Conservation (phyloP, 768 basidiomycete species). For the Suillus ampliporus region DNA sequence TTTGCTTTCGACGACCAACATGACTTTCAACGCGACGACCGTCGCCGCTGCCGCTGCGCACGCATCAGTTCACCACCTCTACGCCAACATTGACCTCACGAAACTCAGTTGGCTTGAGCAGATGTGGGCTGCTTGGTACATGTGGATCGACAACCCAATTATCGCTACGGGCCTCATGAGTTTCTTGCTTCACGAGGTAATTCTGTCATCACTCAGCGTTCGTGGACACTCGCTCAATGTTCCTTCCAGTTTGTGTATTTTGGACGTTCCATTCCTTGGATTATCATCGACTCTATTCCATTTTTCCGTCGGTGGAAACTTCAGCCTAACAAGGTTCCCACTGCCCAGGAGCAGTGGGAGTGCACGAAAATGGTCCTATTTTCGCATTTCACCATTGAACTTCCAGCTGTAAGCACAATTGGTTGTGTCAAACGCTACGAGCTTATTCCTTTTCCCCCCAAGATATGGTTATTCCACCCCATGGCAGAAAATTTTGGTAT, state of each 20-base stretch:
- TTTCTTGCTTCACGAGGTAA: slow-evolving; percentile 92
- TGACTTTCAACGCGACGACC: slow-evolving; percentile 48
- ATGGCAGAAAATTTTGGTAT: slow-evolving; percentile 88
- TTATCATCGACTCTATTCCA: slow-evolving; percentile 92
- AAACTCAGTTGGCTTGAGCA: slow-evolving; percentile 75
- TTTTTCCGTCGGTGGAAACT: slow-evolving; percentile 96
- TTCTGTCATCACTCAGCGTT: slow-evolving; percentile 31
- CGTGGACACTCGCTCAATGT: neutral
- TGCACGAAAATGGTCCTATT: slow-evolving; percentile 94
- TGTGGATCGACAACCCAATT: slow-evolving; percentile 85
- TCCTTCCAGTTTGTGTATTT: slow-evolving; percentile 86
- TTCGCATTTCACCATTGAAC: slow-evolving; percentile 94
- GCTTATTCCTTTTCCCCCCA: neutral
- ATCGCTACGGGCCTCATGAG: slow-evolving; percentile 94
- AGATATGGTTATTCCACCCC: slow-evolving; percentile 94
- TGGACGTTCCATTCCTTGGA: slow-evolving; percentile 93
- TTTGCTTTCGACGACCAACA: slow-evolving; percentile 25
- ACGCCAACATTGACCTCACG: slow-evolving; percentile 61
- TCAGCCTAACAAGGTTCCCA: slow-evolving; percentile 85
- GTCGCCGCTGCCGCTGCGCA: slow-evolving; percentile 19
- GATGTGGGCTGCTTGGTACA: slow-evolving; percentile 86
- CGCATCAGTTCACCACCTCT: slow-evolving; percentile 49
- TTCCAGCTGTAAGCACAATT: slow-evolving; percentile 70
- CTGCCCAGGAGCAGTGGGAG: slow-evolving; percentile 86
- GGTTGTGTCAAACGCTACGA: neutral